phyloP scores from a whole-genome alignment of 352 stramenopile species.

The Phytophthora palmivora region DNA sequence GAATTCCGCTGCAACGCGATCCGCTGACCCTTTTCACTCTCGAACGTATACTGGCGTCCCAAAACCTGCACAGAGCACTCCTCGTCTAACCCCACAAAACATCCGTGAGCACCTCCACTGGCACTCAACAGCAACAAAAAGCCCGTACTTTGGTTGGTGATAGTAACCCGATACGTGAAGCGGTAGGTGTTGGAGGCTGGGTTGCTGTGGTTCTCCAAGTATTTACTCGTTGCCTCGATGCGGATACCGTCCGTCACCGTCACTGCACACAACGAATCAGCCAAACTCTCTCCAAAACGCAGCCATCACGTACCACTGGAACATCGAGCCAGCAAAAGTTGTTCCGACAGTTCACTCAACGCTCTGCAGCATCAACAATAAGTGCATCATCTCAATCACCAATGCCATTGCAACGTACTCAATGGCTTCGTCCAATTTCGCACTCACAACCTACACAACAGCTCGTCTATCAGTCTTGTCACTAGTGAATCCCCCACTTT shows the following conservation, averaged over 20 bases:
- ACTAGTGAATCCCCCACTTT: neutral
- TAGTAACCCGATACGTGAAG: conserved; percentile 82
- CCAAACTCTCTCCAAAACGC: neutral
- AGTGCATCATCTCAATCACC: neutral
- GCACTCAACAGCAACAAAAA: conserved; percentile 1
- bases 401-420: conserved; percentile 35
- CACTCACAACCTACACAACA: conserved; percentile 38
- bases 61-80: conserved; percentile 67
- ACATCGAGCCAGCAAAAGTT: conserved; percentile 70
- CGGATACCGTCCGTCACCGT: conserved; percentile 71
- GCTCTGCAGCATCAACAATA: conserved; percentile 37
- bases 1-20: conserved; percentile 69
- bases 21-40: conserved; percentile 69
- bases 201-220: conserved; percentile 62
- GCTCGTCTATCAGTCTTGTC: neutral
- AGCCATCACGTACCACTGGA: conserved; percentile 70
- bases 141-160: conserved; percentile 75
- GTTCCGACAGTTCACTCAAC: conserved; percentile 69
- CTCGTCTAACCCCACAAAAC: conserved; percentile 42
- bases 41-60: conserved; percentile 80
- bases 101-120: conserved; percentile 3
- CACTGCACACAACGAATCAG: conserved; percentile 43
- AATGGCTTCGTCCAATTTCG: conserved; percentile 77
- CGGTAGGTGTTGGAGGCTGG: conserved; percentile 60
- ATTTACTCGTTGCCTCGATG: conserved; percentile 80